Percentiles rank a stretch among this genome's conserved stretches.
These are phyloP conservation scores for Daldinia childiae DNA, from an alignment of 495 filamentous ascomycete species.

Conservation along the genomic window DNA sequence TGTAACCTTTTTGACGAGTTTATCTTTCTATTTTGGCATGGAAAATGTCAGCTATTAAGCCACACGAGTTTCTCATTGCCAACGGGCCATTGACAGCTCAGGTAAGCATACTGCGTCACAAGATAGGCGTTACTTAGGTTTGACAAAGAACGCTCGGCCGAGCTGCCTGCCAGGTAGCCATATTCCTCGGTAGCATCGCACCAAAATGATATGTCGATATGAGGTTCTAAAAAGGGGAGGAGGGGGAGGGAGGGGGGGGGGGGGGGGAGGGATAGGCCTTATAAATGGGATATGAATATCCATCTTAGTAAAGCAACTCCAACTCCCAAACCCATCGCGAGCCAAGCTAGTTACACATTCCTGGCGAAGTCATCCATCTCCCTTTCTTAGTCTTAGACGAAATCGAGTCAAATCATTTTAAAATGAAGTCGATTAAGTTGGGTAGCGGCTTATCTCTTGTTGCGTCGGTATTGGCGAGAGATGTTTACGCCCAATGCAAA, in stretches of 20 bases:
- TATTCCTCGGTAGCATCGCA: not conserved
- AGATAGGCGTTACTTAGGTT: no score
- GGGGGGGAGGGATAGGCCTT: not conserved
- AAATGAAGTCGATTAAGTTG: constrained; percentile 12
- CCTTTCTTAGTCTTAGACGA: not conserved
- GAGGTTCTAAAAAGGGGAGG: no score
- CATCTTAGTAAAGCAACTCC: not conserved
- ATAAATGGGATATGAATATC: not conserved
- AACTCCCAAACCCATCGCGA: not conserved
- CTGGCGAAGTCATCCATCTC: not conserved
- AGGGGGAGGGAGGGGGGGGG: no score
- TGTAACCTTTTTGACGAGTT: not conserved
- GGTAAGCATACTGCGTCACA: no score
- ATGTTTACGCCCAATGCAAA: constrained; percentile 5
- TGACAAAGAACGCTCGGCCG: no score
- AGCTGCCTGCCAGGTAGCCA: no score
- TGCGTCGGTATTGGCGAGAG: constrained; percentile 8
- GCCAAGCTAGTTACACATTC: constrained; percentile 11
- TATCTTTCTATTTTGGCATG: not conserved
- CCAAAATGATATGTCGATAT: not conserved
- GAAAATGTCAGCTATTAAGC: not conserved
- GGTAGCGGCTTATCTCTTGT: constrained; percentile 18
- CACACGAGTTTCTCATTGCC: no score
- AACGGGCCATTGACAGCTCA: no score
- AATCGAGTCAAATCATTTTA: not conserved